Conservation (phyloP, 495 filamentous ascomycete genomes). For the Aspergillus homomorphus region DNA sequence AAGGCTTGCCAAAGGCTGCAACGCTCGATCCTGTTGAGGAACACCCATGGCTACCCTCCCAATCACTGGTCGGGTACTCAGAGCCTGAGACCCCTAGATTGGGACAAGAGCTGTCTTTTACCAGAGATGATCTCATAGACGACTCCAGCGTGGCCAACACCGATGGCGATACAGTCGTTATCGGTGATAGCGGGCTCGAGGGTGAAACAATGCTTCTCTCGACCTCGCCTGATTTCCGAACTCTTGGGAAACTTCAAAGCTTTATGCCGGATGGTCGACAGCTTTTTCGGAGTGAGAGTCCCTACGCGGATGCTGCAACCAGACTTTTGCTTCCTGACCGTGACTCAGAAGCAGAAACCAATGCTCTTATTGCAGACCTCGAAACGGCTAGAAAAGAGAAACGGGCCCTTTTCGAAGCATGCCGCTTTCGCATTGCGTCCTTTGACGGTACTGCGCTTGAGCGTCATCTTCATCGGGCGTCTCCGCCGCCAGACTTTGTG, state of each 20-base stretch:
- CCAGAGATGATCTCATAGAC: conserved; percentile 11
- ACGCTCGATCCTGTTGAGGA: conserved; percentile 18
- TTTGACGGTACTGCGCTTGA: conserved; percentile 35
- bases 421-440: conserved; percentile 31
- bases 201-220: conserved; percentile 30
- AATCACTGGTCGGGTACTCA: conserved; percentile 22
- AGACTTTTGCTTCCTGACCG: conserved; percentile 15
- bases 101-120: conserved; percentile 20
- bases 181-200: conserved; percentile 32
- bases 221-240: conserved; percentile 35
- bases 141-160: conserved; percentile 4
- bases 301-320: conserved; percentile 17
- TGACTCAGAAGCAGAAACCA: conserved; percentile 23
- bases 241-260: conserved; percentile 7
- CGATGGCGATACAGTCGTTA: conserved; percentile 30
- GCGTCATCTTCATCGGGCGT: conserved; percentile 30
- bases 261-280: conserved; percentile 21
- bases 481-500: conserved; percentile 40
- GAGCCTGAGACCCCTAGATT: conserved; percentile 20
- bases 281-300: conserved; percentile 12
- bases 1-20: conserved; percentile 29
- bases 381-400: conserved; percentile 41
- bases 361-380: conserved; percentile 30
- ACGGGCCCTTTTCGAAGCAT: conserved; percentile 37
- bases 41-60: conserved; percentile 23